Base-by-base conservation (phyloP, 305 asterid species). In the Fraxinus floribunda region DNA sequence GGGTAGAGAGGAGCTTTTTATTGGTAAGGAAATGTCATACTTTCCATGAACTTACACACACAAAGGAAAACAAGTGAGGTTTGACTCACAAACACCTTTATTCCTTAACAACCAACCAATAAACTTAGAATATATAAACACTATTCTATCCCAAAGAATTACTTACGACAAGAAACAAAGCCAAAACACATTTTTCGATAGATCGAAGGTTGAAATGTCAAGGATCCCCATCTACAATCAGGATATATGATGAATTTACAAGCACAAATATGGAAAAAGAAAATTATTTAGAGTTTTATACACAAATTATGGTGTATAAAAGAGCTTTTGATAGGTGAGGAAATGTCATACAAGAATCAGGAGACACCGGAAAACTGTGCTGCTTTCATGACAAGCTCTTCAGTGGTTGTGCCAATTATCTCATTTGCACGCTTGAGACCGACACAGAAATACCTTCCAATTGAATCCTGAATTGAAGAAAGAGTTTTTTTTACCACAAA, bases 361-460 rank as follows among this genome's bases (percentile, higher is more conserved):
- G 88, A 66, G 83, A 90, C 62, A 60, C 80, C 89, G 18, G 89
- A 79, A 75, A 88, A 87, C 85, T 91, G 97, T 82, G 85, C 91
- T 64, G 99, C 98, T 89, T 94, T 96, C 49, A 93, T 92, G 81
- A 96, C 97, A 82, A 93, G 90, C 87, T 96, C 99, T 87, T 94
- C 98, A 6, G 99, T 96, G 2, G 99, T 96, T 44, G 89, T 91
- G 86, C 99, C 99, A 74, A 96, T 96, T 82, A 96, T 94, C 91
- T 94, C 98, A 81, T 94, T 96, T 41, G 98, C 99, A 38, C 98
- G 98, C 94, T 91, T 96, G 60, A 96, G 95, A 38, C 98, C 97
- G 29, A 91, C 97, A 30, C 93, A 93, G 82, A 86, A 92, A 88
- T 93, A 96, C 87, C 99, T 87, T 90, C 99, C 99, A 77, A 93